These are phyloP conservation scores for Candida labiduridarum DNA, from an alignment of 1,139 yeast species.

Conservation along the genomic window DNA sequence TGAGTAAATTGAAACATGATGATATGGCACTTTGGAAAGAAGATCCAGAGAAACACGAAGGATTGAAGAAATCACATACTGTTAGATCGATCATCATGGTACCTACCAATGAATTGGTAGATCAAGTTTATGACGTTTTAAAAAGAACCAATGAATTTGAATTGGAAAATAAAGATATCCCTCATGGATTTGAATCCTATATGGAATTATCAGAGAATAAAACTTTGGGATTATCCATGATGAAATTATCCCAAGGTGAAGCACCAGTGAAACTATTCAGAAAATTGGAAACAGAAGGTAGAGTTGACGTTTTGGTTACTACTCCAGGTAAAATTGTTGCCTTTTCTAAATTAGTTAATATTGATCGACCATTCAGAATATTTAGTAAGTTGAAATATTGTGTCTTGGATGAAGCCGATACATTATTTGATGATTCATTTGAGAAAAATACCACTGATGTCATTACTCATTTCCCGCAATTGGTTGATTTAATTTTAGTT, in stretches of 20 bases:
- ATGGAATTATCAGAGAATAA: conserved; percentile 27
- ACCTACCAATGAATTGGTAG: conserved; percentile 88
- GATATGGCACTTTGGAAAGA: conserved; percentile 33
- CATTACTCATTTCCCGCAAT: conserved; percentile 53
- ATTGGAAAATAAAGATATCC: conserved; percentile 23
- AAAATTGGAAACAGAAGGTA: conserved; percentile 35
- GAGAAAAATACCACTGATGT: conserved; percentile 64
- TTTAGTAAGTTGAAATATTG: conserved; percentile 55
- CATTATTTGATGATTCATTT: conserved; percentile 85
- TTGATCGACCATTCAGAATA: conserved; percentile 50
- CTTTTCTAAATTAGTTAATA: conserved; percentile 45
- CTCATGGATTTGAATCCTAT: conserved; percentile 24
- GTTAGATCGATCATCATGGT: conserved; percentile 73
- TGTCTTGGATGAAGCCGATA: conserved; percentile 95
- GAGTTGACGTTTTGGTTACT: conserved; percentile 79
- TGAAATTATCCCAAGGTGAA: conserved; percentile 61
- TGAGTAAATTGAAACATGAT: conserved; percentile 68
- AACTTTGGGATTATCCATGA: conserved; percentile 44
- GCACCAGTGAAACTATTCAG: conserved; percentile 53
- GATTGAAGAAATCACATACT: conserved; percentile 36
- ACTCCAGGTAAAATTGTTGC: conserved; percentile 74
- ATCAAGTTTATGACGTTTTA: conserved; percentile 68
- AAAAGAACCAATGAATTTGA: conserved; percentile 34
- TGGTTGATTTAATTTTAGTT: conserved; percentile 71
- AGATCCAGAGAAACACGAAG: conserved; percentile 33